Evolutionary conservation across 116 monocot species (phyloP), one percentile per base, ranked within the genome.

Genomic region (Zostera marina): DNA sequence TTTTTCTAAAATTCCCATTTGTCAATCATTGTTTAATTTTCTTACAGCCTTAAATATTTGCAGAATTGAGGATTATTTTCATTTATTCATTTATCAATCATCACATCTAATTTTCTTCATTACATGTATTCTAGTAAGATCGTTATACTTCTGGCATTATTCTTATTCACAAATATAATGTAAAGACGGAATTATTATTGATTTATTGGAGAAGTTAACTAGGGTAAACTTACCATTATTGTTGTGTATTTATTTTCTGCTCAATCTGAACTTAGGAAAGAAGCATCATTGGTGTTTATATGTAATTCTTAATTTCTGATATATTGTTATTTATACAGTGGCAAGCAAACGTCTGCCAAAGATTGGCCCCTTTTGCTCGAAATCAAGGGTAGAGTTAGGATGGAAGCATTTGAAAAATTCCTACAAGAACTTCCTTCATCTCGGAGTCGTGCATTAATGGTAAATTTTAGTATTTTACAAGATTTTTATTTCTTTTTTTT

Each of bases 381-480:
- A 75, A 83, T 98, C 32, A 98, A 98, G 51, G 98, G 98, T 69
- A 89, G 98, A 81, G 98, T 98, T 52, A 77, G 81, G 44, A 21
- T 85, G 60, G 83, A 83, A 47, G 80, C 90, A 26, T 98, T 98
- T 83, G 85, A 98, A 52, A 90, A 83, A 70, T 98, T 98, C 56
- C 77, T 98, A 7, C 75, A 83, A 63, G 81, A 89, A 38, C 90
- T 98, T 57, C 90, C 71, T 63, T 57, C 74, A 14, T 98, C 90
- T 62, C 74, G 90, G 60, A 89, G 80, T 66, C 86, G 98, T 61
- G 86, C 81, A 41, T 70, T 90, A 21, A 98, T 90, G 98, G 98
- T 98, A 61, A 22, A 49, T 13, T 24, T 10, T 46, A n/a, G n/a
- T 9, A 17, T 19, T 51, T 51, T 51, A n/a, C n/a, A n/a, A 51